Percentiles rank a stretch among this genome's conserved stretches.
These are phyloP conservation scores for Solanum chmielewskii DNA, from an alignment of 257 asterid species.

Conservation along the genomic window DNA sequence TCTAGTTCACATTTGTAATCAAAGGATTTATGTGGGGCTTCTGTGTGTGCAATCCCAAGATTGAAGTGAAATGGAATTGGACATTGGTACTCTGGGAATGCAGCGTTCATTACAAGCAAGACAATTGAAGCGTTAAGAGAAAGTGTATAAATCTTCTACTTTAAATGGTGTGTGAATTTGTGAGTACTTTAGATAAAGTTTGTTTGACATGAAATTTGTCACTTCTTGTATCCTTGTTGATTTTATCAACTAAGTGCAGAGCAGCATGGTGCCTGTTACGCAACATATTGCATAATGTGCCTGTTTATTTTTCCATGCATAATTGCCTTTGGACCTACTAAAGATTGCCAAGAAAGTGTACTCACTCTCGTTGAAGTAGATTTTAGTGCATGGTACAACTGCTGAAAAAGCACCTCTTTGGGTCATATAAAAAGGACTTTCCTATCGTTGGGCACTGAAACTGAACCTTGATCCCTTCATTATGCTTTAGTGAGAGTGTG, in stretches of 20 bases:
- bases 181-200: neutral
- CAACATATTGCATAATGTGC: slow-evolving; percentile 16
- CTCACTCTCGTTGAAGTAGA: slow-evolving; percentile 31
- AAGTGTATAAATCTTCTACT: neutral
- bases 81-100: neutral
- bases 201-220: neutral
- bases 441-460: neutral
- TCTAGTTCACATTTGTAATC: neutral
- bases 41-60: neutral
- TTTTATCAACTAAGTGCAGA: neutral
- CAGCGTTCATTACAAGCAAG: neutral
- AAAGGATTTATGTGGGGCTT: neutral
- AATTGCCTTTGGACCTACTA: slow-evolving; percentile 41
- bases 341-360: slow-evolving; percentile 53
- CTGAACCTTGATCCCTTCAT: neutral
- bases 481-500: neutral
- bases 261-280: neutral
- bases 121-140: neutral
- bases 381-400: slow-evolving; percentile 22
- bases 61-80: neutral
- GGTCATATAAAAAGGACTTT: neutral
- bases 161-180: neutral
- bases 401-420: slow-evolving; percentile 12
- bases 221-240: neutral
- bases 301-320: slow-evolving; percentile 39